phyloP scores from a whole-genome alignment of 805 yeast species.

The Debaryomyces castellii region DNA sequence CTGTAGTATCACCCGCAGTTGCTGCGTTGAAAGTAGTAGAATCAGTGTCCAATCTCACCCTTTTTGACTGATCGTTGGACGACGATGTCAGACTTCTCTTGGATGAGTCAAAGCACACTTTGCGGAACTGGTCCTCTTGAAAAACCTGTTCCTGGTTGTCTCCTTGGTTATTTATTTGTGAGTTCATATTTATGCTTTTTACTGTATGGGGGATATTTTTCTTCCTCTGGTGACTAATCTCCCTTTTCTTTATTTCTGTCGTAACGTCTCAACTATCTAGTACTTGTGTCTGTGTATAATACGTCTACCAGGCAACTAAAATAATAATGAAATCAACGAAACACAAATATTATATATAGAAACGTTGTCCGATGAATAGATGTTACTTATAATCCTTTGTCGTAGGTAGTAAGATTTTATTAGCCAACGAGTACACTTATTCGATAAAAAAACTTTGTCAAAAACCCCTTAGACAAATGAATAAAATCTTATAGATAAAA shows the following conservation, averaged over 20 bases:
- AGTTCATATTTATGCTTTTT: slow-evolving; percentile 18
- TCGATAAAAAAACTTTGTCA: not conserved
- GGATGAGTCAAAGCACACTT: slow-evolving; percentile 29
- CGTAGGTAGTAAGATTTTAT: not conserved
- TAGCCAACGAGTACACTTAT: not conserved
- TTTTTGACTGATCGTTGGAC: slow-evolving; percentile 15
- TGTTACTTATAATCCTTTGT: not conserved
- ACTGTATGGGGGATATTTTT: not conserved
- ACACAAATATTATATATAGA: not conserved
- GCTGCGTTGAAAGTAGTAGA: slow-evolving; percentile 1
- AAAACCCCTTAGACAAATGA: not conserved
- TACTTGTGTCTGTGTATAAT: not conserved
- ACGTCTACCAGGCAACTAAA: not conserved
- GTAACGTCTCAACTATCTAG: not conserved
- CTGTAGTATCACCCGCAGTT: not conserved
- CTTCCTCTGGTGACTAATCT: not conserved
- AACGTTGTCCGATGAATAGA: not conserved
- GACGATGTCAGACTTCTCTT: slow-evolving; percentile 7
- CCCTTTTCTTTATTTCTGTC: not conserved
- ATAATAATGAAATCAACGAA: not conserved
- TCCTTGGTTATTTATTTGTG: slow-evolving; percentile 29
- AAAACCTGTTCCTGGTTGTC: slow-evolving; percentile 33
- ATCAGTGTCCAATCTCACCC: slow-evolving; percentile 19
- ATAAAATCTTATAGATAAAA: not conserved
- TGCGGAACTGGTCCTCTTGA: slow-evolving; percentile 31